Conservation (phyloP, 2,329 filamentous ascomycete species). For the Fonsecaea nubica region DNA sequence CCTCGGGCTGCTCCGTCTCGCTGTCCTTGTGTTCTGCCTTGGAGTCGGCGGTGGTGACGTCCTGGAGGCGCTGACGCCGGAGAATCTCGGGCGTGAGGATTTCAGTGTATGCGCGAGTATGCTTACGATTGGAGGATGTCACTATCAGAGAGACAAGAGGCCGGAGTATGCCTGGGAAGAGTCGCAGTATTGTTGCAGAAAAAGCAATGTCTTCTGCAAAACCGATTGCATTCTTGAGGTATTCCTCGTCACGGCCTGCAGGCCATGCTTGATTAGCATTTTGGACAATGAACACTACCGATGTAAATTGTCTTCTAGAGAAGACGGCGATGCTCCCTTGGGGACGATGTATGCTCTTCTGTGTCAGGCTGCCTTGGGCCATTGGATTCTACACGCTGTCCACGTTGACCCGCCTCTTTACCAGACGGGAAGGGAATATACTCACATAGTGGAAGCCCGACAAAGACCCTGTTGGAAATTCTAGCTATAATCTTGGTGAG, state of each 20-base stretch:
- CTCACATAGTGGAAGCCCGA: constrained; percentile 52
- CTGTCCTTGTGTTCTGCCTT: constrained; percentile 43
- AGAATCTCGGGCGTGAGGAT: constrained; percentile 57
- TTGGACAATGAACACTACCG: not conserved
- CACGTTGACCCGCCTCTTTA: not conserved
- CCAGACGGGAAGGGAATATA: not conserved
- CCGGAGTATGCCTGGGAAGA: constrained; percentile 57
- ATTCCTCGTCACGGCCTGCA: constrained; percentile 41
- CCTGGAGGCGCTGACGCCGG: constrained; percentile 53
- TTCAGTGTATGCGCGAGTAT: constrained; percentile 54
- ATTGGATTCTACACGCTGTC: not conserved
- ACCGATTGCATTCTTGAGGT: constrained; percentile 54
- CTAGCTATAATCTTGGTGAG: constrained; percentile 50
- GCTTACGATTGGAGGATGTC: constrained; percentile 54
- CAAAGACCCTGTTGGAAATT: constrained; percentile 53
- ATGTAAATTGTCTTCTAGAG: not conserved
- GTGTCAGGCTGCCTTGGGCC: not conserved
- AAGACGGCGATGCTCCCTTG: not conserved
- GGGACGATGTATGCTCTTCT: not conserved
- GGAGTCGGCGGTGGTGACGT: constrained; percentile 46
- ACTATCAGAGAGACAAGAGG: constrained; percentile 58
- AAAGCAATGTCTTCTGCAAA: constrained; percentile 60
- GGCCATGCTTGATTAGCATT: not conserved
- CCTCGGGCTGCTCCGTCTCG: not conserved
- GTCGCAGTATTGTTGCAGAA: constrained; percentile 54